Base-by-base conservation (phyloP, 257 asterid species). In the Solanum lignicaule region DNA sequence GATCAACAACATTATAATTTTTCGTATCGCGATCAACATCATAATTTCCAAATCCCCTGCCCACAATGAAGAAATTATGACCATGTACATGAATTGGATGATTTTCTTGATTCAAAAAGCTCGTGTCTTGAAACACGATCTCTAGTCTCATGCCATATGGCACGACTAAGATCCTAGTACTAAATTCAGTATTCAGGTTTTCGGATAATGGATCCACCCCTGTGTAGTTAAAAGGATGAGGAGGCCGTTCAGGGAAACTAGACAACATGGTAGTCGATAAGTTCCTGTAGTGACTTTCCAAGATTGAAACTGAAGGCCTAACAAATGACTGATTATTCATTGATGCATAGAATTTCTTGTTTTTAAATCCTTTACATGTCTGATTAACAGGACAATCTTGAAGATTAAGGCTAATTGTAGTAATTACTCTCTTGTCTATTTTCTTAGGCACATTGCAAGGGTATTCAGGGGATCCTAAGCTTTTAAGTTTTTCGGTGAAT, bases 31-130 rank as follows among this genome's bases (percentile, higher is more conserved):
- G 88, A 4, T 60, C 87, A 1, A 27, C 89, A 60, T 95, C 90
- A 55, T 87, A 96, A 87, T 96, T 96, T 20, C 98, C 98, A 31
- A 95, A 95, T 68, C 98, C 98, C 87, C 91, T 89, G 1, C 98
- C 98, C 55, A 95, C 96, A 14, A 96, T 89, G 75, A 93, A 95
- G 89, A 96, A 95, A 35, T 95, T 95, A 71, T 95, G 95, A 1
- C 98, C 99, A 31, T 96, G 99, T 11, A 95, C 85, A 76, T 96
- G 98, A 41, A 96, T 94, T 0, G 99, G 98, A 81, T 96, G 99
- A 86, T 94, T 96, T 36, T 95, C 98, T 0, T 94, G 94, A 52
- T 91, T 95, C 87, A 95, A 43, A 29, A 95, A 92, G 31, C 86
- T 93, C 0, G 98, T 96, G 35, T 92, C 97, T 27, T 96, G 98